Evolutionary conservation across 805 yeast genomes (phyloP), one percentile per base, ranked within the genome.

Genomic region (Ogataea minuta): DNA sequence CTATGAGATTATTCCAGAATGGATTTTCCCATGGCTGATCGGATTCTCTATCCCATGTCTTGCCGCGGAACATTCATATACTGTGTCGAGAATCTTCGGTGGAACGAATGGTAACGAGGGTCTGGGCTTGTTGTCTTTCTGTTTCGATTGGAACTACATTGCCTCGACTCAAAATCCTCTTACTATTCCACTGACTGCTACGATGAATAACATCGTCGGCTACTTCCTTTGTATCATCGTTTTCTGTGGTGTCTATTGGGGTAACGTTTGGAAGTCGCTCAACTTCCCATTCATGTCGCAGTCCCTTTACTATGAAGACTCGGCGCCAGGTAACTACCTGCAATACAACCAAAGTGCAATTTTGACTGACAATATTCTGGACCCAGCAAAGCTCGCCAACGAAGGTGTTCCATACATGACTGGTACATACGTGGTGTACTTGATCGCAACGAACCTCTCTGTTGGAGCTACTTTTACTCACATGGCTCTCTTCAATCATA

Each of bases 271-370:
- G 64, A 52, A 58, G 16, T 57, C 63, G 24, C 49, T 55, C 28
- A 57, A 50, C 42, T 59, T 60, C 51, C 66, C 66, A 44, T 59
- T 61, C 56, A 36, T 60, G 49, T 60, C 65, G 4, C 64, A 60
- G 45, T 46, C 48, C 20, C 48, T 60, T 29, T 59, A 43, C 47
- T 52, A 52, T 41, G 54, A 44, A 27, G 54, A 53, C 29, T 56
- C 57, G 8, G 24, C 46, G 3, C 50, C 48, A 11, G 57, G 54
- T 19, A 38, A 49, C 39, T 54, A 46, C 42, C 14, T 31, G 46
- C 36, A 69, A 30, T 59, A 49, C 48, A 54, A 59, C 52, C 64
- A 59, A 45, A 52, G 57, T 19, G 37, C 48, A 9, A 56, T 59
- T 33, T 50, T 59, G 32, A 52, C 55, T 28, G 37, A 49, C 23